Evolutionary conservation across 768 basidiomycete species (phyloP).

Genomic region (Tulasnella sp.): DNA sequence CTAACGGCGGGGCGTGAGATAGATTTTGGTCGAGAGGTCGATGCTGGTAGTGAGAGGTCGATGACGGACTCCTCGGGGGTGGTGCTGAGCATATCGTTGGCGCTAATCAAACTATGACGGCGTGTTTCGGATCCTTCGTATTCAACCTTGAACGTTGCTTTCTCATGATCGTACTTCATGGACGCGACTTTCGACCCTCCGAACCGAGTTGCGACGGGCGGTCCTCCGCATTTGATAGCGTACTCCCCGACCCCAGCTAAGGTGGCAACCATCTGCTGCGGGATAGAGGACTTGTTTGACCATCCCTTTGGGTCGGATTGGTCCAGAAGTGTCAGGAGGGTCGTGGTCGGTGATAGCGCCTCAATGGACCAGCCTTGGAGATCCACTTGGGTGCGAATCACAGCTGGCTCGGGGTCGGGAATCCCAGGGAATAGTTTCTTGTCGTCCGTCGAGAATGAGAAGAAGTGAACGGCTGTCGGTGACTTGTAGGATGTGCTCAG

Average conservation of each 20-base stretch:
- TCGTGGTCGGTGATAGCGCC: conserved; percentile 88
- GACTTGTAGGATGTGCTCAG: conserved; percentile 97
- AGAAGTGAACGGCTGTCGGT: conserved; percentile 87
- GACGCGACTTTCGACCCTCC: conserved; percentile 64
- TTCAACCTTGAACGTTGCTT: conserved; percentile 68
- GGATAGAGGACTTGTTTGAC: conserved; percentile 90
- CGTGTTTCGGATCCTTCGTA: conserved; percentile 55
- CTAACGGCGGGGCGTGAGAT: not conserved
- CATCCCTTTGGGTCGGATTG: conserved; percentile 97
- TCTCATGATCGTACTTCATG: conserved; percentile 82
- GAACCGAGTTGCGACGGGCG: conserved; percentile 81
- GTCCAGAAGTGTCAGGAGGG: conserved; percentile 84
- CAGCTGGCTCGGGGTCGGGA: conserved; percentile 58
- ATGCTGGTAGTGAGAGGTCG: not conserved
- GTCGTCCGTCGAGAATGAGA: conserved; percentile 90
- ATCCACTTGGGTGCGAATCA: conserved; percentile 92
- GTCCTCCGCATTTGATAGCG: conserved; percentile 90
- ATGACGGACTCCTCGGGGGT: conserved; percentile 25
- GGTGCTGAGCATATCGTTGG: conserved; percentile 22
- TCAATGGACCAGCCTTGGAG: conserved; percentile 99
- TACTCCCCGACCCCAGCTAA: conserved; percentile 92
- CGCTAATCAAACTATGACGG: conserved; percentile 26
- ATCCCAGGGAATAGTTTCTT: conserved; percentile 72
- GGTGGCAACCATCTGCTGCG: conserved; percentile 83
- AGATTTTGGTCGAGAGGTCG: not conserved